Evolutionary conservation across 192 early-diverging fungal species (phyloP).

Genomic region (Oehlia diaphana): DNA sequence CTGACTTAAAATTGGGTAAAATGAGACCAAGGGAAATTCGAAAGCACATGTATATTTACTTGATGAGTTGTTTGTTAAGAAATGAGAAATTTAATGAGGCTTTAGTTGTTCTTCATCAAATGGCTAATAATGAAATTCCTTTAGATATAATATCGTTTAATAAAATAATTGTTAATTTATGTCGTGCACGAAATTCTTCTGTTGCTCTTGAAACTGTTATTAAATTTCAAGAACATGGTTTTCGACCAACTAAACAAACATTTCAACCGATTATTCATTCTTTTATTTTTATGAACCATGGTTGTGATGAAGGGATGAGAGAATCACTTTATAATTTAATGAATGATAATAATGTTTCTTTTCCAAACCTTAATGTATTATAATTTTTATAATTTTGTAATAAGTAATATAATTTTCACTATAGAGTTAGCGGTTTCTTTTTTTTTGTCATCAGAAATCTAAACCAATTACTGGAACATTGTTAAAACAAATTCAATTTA

Average conservation of each 20-base stretch:
- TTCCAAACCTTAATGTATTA: background rate
- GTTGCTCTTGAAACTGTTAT: background rate
- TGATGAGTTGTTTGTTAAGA: constrained; percentile 1
- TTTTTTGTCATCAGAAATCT: too few relatives aligned
- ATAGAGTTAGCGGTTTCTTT: too few relatives aligned
- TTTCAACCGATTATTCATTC: background rate
- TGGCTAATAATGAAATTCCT: constrained; percentile 2
- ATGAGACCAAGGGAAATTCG: constrained; percentile 7
- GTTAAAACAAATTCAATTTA: too few relatives aligned
- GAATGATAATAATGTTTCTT: background rate
- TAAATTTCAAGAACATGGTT: constrained; percentile 17
- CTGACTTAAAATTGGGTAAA: background rate
- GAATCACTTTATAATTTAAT: constrained; percentile 2
- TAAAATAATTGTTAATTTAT: background rate
- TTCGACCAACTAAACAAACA: background rate
- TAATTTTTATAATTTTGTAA: too few relatives aligned
- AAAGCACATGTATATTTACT: background rate
- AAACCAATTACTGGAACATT: too few relatives aligned
- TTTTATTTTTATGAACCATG: background rate
- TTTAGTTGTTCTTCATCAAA: constrained; percentile 14
- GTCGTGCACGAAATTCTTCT: background rate
- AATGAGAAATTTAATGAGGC: constrained; percentile 12
- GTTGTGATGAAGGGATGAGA: background rate
- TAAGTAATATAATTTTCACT: too few relatives aligned
- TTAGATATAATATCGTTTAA: constrained; percentile 7